Base-by-base conservation (phyloP, 768 basidiomycete genomes). In the Daedaleopsis nitida region DNA sequence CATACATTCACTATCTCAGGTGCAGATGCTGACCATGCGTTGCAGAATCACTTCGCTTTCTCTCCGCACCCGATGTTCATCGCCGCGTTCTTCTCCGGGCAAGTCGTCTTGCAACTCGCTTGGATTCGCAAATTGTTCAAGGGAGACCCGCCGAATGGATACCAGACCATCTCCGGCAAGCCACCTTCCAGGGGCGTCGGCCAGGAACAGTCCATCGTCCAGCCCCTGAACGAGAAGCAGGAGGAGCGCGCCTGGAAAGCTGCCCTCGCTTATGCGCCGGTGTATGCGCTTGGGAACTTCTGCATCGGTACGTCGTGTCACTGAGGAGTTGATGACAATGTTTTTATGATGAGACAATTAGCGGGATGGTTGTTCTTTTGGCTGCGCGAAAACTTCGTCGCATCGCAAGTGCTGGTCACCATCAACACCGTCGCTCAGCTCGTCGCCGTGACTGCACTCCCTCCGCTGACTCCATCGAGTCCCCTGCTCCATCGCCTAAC, bases 341-440 rank as follows among this genome's bases (percentile, higher is more conserved):
- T 21, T n/a, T 17, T 45, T 4, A 45, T n/a, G 17, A 5, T 0
- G 21, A 24, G 7, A 3, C 1, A 9, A 42, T 7, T 48, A 76
- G 75, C 71, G 24, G 72, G 65, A 1, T 75, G 74, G 69, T 64
- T 70, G 12, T 53, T 69, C 39, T 72, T 75, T 48, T 75, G 76
- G 76, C 60, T 66, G 5, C 59, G 65, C 14, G 64, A 69, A 34
- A 63, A 66, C 35, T 71, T 74, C 61, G 62, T 57, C 39, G 42
- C 63, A 2, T 71, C 73, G n/a, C 72, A 75, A 49, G 57, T 70
- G 3, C 60, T 74, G 27, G 68, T 72, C 16, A 68, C 69, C 6
- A 58, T 76, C 60, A 79, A 78, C 65, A 68, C 73, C 0, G 55
- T 70, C 37, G 68, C 69, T 49, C 77, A 81, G 44, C 68, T 81